Conservation (phyloP, 371 early-diverging fungal species). For the Mycotypha africana region DNA sequence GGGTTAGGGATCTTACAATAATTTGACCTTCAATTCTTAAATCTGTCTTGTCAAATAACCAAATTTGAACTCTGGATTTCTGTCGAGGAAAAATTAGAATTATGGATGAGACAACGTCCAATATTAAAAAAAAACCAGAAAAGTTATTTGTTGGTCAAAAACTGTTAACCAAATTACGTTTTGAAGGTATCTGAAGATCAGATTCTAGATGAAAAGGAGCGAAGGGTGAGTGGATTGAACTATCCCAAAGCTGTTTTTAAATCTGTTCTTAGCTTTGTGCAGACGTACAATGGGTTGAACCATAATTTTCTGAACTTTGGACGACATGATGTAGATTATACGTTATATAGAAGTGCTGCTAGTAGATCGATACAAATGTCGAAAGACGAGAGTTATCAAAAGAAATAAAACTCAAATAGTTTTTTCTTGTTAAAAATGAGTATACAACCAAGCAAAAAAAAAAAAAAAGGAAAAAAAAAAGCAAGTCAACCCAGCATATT, state of each 20-base stretch:
- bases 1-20: constrained; percentile 58
- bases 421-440: too few relatives aligned
- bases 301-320: constrained; percentile 92
- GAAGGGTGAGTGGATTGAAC: not conserved
- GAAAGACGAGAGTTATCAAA: too few relatives aligned
- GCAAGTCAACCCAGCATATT: not conserved
- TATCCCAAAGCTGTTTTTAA: not conserved
- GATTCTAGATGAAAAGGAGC: constrained; percentile 53
- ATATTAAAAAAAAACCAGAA: not conserved
- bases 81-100: constrained; percentile 23
- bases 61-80: constrained; percentile 88
- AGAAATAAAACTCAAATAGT: too few relatives aligned
- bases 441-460: constrained; percentile 1
- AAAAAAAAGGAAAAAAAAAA: not conserved
- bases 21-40: constrained; percentile 89
- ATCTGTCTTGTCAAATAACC: constrained; percentile 87
- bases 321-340: too few relatives aligned
- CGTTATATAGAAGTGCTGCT: too few relatives aligned
- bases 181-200: constrained; percentile 90
- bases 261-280: not conserved
- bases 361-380: too few relatives aligned
- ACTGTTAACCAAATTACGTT: constrained; percentile 46
- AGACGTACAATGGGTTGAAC: constrained; percentile 90
- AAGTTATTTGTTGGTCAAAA: not conserved
- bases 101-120: not conserved